Evolutionary conservation across 208 protist genomes (phyloP).

Genomic region (Leishmania gerbilli): DNA sequence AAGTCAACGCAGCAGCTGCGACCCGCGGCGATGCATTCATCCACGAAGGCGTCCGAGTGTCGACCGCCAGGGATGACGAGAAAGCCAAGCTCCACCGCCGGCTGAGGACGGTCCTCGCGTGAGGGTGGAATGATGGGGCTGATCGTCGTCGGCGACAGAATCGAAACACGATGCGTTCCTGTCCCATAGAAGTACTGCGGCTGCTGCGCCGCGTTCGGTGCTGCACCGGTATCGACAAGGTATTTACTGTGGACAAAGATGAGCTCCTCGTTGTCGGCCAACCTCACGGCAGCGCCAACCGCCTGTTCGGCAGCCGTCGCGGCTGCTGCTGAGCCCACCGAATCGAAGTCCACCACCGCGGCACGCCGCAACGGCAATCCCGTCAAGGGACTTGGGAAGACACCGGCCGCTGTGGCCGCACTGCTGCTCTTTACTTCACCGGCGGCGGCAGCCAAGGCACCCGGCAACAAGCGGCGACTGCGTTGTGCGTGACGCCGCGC

Average conservation of each 20-base stretch:
- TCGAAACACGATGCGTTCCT: background rate
- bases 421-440: conserved; percentile 2
- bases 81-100: conserved; percentile 57
- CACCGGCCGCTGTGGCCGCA: background rate
- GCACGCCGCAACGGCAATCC: background rate
- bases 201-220: background rate
- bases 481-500: conserved; percentile 34
- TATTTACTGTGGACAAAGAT: background rate
- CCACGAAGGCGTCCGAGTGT: conserved; percentile 78
- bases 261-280: background rate
- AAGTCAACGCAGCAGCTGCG: conserved; percentile 80
- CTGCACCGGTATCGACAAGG: background rate
- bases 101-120: conserved; percentile 18
- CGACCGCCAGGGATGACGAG: conserved; percentile 55
- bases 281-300: background rate
- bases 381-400: background rate
- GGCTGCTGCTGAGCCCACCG: background rate
- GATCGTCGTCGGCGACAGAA: conserved; percentile 1
- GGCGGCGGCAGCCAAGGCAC: background rate
- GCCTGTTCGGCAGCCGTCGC: background rate
- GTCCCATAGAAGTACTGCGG: background rate
- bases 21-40: conserved; percentile 64
- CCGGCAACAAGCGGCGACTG: conserved; percentile 16
- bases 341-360: background rate
- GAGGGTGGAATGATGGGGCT: conserved; percentile 13